These are phyloP conservation scores for Russula ochroleuca DNA, from an alignment of 768 basidiomycete genomes.

Conservation along the genomic window DNA sequence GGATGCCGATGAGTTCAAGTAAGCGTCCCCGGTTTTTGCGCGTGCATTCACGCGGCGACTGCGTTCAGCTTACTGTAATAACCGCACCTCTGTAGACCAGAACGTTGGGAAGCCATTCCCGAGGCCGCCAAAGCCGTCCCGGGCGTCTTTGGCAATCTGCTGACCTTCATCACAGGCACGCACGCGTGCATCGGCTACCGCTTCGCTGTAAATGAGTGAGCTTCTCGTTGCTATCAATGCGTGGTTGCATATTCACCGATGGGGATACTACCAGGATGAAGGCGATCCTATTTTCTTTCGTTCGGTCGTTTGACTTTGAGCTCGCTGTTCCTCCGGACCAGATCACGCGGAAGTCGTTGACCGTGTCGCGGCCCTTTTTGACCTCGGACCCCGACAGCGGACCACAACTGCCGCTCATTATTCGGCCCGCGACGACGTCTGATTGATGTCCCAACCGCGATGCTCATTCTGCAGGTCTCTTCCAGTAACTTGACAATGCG, in stretches of 20 bases:
- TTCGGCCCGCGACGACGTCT: constrained; percentile 14
- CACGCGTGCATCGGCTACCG: constrained; percentile 29
- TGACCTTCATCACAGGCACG: constrained; percentile 23
- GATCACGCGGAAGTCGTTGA: constrained; percentile 12
- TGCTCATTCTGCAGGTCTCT: neutral
- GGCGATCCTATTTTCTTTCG: constrained; percentile 29
- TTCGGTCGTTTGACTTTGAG: constrained; percentile 31
- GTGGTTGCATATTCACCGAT: neutral
- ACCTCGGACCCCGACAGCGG: constrained; percentile 7
- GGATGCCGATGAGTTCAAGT: constrained; percentile 30
- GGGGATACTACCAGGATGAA: constrained; percentile 26
- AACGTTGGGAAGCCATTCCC: constrained; percentile 27
- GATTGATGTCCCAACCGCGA: constrained; percentile 1
- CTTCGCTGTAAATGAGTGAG: constrained; percentile 26
- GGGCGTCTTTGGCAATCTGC: constrained; percentile 21
- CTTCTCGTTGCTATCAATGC: neutral
- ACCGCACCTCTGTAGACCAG: constrained; percentile 17
- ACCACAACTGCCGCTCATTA: constrained; percentile 24
- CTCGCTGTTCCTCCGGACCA: constrained; percentile 15
- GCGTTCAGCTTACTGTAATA: neutral
- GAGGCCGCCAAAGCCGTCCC: constrained; percentile 16
- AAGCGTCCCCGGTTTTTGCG: constrained; percentile 18
- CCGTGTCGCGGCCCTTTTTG: constrained; percentile 25
- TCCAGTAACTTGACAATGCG: neutral
- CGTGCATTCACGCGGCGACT: neutral